Base-by-base conservation (phyloP, 2,329 filamentous ascomycete genomes). In the Didymella glomerata region DNA sequence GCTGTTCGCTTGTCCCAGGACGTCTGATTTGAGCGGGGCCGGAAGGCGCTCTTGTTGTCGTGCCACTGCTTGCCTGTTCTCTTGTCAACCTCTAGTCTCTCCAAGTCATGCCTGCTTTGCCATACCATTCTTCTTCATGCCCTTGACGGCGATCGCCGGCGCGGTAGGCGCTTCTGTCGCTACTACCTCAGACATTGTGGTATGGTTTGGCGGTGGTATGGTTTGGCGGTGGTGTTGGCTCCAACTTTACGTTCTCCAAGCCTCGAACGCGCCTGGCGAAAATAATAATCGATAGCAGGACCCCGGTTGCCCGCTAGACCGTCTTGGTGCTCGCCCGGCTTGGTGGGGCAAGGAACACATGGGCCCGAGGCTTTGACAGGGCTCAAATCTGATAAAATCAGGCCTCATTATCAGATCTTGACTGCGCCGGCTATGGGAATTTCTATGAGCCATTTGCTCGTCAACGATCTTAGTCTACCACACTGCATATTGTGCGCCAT, bases 1-100 rank as follows among this genome's bases (percentile, higher is more conserved):
- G 89, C 88, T 45, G 86, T 81, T 52, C 94, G 88, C 78, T 92
- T 90, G 67, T 89, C 88, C 76, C 90, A 98, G 0, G 92, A 88
- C 2, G 87, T 91, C 68, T 93, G 85, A 25, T 93, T 92, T 10
- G 90, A 84, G 14, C 82, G 88, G 4, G 92, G 94, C 38, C 95
- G 89, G 79, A 98, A 98, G 1, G 95, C 88, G 63, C 89, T 91
- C 76, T 93, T 94, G 27, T 86, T 83, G 52, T 85, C 83, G 76
- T 96, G 93, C 95, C 95, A 99, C 82, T 96, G 91, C 82, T 98
- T 97, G 76, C 95, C 95, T 97, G 74, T 42, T 52, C 63, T 24
- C 57, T 32, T 45, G 64, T 67, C 41, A 69, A 65, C 44, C 20
- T 36, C 10, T n/a, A 8, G 5, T 57, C 20, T 44, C 42, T 48